A percentile compares a stretch with the other conserved stretches of the same genome.
Evolutionary conservation across 768 basidiomycete species (phyloP).

Genomic region (Epithele typhae): DNA sequence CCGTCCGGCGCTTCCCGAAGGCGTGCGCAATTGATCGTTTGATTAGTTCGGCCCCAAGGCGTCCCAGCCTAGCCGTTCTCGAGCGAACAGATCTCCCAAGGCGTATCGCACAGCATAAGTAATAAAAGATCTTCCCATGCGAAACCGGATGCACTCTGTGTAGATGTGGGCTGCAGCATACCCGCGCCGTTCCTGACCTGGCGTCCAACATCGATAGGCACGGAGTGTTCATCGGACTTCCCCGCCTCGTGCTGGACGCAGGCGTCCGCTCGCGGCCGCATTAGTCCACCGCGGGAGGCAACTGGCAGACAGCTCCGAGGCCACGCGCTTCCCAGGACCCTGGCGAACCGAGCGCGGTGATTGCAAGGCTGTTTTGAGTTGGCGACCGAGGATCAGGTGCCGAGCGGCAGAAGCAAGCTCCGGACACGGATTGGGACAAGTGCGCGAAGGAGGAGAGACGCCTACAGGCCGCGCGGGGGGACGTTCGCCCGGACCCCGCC

Average conservation of each 20-base stretch:
- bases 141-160: background rate
- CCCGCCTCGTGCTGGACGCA: constrained; percentile 11
- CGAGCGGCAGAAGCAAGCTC: too few species aligned
- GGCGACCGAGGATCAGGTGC: constrained; percentile 14
- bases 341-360: constrained; percentile 7
- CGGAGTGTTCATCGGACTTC: constrained; percentile 6
- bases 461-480: too few species aligned
- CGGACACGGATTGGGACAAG: too few species aligned
- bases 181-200: background rate
- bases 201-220: constrained; percentile 1
- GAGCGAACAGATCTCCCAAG: too few species aligned
- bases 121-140: too few species aligned
- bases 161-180: background rate
- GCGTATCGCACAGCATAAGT: too few species aligned
- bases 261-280: background rate
- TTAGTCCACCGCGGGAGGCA: background rate
- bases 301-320: background rate
- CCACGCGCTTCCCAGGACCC: background rate
- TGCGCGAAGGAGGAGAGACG: too few species aligned
- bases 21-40: background rate
- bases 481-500: background rate
- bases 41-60: too few species aligned
- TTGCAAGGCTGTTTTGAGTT: constrained; percentile 8
- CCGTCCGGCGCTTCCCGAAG: constrained; percentile 5
- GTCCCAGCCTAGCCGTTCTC: too few species aligned